Evolutionary conservation across 2,329 filamentous ascomycete genomes (phyloP), one percentile per base, ranked within the genome.

Genomic region (Penicillium sp.): DNA sequence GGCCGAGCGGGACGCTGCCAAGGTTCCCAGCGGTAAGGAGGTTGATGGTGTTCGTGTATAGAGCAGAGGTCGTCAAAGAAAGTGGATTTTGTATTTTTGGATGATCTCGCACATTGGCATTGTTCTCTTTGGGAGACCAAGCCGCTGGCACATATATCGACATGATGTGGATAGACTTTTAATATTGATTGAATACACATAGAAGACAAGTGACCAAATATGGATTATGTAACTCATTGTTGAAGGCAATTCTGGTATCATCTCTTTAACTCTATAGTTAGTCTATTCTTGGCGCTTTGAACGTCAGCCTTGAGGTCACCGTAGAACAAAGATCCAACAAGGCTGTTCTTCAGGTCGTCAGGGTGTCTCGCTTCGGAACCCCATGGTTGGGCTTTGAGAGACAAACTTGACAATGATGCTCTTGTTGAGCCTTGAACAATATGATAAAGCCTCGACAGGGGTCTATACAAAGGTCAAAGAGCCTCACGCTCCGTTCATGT

Each of bases 1-100:
- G 30, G 75, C 71, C 25, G 75, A 77, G 56, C 69, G 74, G 19
- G 70, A 78, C 54, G 59, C 69, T 0, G 68, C 71, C 14, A 76
- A 76, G 66, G 73, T 75, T 16, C 68, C 71, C 1, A 67, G 65
- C 49, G 75, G 71, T 14, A 67, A 70, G 55, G 73, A 77, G 60
- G 68, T 76, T 13, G 60, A 74, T 33, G 75, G 74, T 2, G 65
- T 67, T 8, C 70, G 73, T 16, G 57, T 75, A 61, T 71, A 59
- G 43, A 40, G 45, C 3, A 11, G 14, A 6, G 16, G 16, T 16
- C 2, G 33, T n/a, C 19, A 10, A 22, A 26, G 10, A 26, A 30
- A 8, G 11, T 8, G 7, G 38, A 3, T 10, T 11, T 16, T 54
- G 26, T 19, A n/a, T 19, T 14, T n/a, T 42, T 30, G 25, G 52